Conservation (phyloP, 495 filamentous ascomycete species). For the Polyplosphaeria fusca region DNA sequence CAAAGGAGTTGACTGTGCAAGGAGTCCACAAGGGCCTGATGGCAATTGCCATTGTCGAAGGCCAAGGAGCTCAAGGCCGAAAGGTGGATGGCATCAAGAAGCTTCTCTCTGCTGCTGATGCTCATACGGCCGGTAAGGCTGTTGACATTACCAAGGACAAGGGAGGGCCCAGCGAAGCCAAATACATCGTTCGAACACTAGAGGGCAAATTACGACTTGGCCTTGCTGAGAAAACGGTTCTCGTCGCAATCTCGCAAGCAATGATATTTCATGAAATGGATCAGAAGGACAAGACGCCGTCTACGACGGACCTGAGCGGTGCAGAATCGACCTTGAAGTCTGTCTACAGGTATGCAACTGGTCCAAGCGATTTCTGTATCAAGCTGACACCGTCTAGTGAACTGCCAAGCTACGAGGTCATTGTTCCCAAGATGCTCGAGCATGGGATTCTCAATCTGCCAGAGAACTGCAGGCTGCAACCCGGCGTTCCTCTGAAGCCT, state of each 20-base stretch:
- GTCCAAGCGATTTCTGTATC: neutral
- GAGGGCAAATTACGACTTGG: conserved; percentile 92
- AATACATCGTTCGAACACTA: conserved; percentile 86
- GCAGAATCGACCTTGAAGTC: conserved; percentile 82
- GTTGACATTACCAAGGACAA: conserved; percentile 90
- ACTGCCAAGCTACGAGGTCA: conserved; percentile 90
- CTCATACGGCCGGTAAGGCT: conserved; percentile 63
- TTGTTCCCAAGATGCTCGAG: conserved; percentile 82
- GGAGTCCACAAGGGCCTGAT: conserved; percentile 87
- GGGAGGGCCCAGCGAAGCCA: conserved; percentile 90
- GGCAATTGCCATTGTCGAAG: conserved; percentile 78
- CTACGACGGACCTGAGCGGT: conserved; percentile 69
- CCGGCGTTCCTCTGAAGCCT: conserved; percentile 92
- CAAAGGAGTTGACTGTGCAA: conserved; percentile 80
- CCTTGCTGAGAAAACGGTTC: conserved; percentile 85
- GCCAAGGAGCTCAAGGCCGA: conserved; percentile 81
- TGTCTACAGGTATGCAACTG: conserved; percentile 71
- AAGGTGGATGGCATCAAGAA: conserved; percentile 97
- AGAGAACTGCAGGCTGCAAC: conserved; percentile 86
- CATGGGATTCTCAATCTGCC: conserved; percentile 78
- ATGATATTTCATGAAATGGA: conserved; percentile 77
- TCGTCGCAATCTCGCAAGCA: conserved; percentile 84
- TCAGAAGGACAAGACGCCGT: conserved; percentile 63
- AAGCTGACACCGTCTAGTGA: conserved; percentile 55
- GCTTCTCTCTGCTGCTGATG: conserved; percentile 80